Evolutionary conservation across 2,329 filamentous ascomycete species (phyloP).

Genomic region (Ophiocordyceps robertsii): DNA sequence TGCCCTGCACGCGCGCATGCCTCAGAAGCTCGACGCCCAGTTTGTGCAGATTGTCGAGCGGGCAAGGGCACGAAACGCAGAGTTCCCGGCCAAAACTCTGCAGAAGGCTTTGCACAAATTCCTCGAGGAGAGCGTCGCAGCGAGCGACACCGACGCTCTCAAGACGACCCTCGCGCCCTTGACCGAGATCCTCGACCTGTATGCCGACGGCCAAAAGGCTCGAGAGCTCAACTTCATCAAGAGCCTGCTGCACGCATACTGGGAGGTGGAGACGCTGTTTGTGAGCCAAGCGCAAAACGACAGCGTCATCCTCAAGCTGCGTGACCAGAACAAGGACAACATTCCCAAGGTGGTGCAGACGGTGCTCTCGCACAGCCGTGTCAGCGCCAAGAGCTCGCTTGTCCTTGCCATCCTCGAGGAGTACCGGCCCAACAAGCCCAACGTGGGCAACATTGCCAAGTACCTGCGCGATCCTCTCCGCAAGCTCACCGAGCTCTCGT

Average conservation of each 20-base stretch:
- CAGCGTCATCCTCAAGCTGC: constrained; percentile 81
- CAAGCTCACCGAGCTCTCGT: constrained; percentile 75
- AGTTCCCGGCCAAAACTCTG: constrained; percentile 87
- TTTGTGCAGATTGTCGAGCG: constrained; percentile 80
- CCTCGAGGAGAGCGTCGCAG: constrained; percentile 69
- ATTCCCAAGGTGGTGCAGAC: constrained; percentile 72
- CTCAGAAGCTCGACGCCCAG: constrained; percentile 73
- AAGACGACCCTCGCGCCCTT: constrained; percentile 63
- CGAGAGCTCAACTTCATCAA: constrained; percentile 80
- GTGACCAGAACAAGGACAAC: constrained; percentile 94
- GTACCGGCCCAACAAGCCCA: constrained; percentile 89
- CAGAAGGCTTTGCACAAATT: constrained; percentile 77
- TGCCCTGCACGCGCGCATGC: constrained; percentile 94
- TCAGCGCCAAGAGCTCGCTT: constrained; percentile 87
- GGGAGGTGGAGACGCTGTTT: constrained; percentile 74
- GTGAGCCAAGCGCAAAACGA: constrained; percentile 82
- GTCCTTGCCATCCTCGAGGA: constrained; percentile 83
- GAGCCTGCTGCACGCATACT: constrained; percentile 68
- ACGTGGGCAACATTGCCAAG: constrained; percentile 76
- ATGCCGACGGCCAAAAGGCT: constrained; percentile 76
- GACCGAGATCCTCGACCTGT: constrained; percentile 63
- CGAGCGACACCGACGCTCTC: constrained; percentile 60
- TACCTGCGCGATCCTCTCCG: constrained; percentile 72
- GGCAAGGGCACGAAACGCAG: constrained; percentile 59
- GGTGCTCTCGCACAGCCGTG: constrained; percentile 85